Evolutionary conservation across 768 basidiomycete species (phyloP).

Genomic region (Mycena epipterygia): DNA sequence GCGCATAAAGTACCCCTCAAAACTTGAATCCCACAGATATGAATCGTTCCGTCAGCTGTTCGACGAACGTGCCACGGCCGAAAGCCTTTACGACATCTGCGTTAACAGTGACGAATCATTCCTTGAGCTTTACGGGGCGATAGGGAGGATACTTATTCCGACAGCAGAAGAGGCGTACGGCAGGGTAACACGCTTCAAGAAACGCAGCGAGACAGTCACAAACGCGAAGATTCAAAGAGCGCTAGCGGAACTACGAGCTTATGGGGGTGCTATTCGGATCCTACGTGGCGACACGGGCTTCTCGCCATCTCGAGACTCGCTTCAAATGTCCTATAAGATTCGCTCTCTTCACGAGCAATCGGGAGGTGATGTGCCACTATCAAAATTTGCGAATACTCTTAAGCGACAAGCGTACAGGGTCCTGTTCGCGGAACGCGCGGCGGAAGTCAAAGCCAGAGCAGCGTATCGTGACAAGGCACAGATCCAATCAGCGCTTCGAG

Average conservation of each 20-base stretch:
- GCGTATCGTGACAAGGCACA: not conserved
- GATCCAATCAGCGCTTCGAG: not conserved
- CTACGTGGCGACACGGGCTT: not conserved
- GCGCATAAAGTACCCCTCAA: not conserved
- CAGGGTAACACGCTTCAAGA: slow-evolving; percentile 12
- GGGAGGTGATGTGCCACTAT: not conserved
- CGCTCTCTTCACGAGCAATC: not conserved
- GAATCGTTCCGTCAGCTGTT: not conserved
- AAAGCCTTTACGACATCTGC: not conserved
- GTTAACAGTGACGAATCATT: not conserved
- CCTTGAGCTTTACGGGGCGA: not conserved
- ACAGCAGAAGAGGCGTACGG: not conserved
- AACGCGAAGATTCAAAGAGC: not conserved
- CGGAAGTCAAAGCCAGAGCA: not conserved
- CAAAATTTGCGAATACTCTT: not conserved
- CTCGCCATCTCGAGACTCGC: not conserved
- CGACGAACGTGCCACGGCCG: not conserved
- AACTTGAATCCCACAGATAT: not conserved
- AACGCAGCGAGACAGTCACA: not conserved
- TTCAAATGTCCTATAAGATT: not conserved
- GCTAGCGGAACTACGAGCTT: not conserved
- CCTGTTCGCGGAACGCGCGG: not conserved
- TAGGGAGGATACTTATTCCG: not conserved
- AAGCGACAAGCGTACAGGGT: not conserved
- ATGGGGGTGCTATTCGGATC: not conserved